Evolutionary conservation across 352 stramenopile genomes (phyloP), one percentile per base, ranked within the genome.

Genomic region (Pythium brachiatum): DNA sequence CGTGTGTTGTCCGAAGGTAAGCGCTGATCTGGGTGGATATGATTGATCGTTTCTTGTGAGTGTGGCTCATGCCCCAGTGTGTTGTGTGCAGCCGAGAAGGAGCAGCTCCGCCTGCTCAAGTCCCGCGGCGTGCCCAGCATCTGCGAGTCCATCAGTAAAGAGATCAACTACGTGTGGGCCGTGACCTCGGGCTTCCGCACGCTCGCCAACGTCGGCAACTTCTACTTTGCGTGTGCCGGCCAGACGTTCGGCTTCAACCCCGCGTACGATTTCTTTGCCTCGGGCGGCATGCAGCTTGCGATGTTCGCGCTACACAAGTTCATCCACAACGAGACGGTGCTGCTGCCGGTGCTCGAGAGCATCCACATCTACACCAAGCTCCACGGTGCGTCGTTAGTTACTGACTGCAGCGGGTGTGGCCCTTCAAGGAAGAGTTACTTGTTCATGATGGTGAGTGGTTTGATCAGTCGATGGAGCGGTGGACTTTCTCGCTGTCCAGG

Each of bases 151-250:
- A 84, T 93, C 60, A 86, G 70, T 43, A 73, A 75, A n/a, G 83
- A 90, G 67, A 91, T 93, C 57, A 82, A 86, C 63, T 89, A 89
- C 57, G 79, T 74, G 25, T 91, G 81, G 83, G 80, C 81, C 16
- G 81, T 88, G 18, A 71, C 73, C 9, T 89, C 81, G 7, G 81
- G 79, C 18, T 91, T 90, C 67, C 75, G 78, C 65, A 90, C 81
- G 27, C 72, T 93, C 25, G 67, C 76, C 12, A 80, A 74, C 56
- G 78, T 89, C 29, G 81, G 75, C 61, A 72, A 90, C 60, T 93
- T 89, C 64, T 93, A 91, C 73, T 89, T 89, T 39, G 82, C 83
- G 23, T 90, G 83, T 53, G 83, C 75, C 11, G 67, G 74, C 18
- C 75, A 81, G 38, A 69, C 76, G 13, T 89, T 92, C 44, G 77